A percentile compares a stretch with the other conserved stretches of the same genome.
Evolutionary conservation across 495 filamentous ascomycete species (phyloP).

Genomic region (Podospora tetraspora): DNA sequence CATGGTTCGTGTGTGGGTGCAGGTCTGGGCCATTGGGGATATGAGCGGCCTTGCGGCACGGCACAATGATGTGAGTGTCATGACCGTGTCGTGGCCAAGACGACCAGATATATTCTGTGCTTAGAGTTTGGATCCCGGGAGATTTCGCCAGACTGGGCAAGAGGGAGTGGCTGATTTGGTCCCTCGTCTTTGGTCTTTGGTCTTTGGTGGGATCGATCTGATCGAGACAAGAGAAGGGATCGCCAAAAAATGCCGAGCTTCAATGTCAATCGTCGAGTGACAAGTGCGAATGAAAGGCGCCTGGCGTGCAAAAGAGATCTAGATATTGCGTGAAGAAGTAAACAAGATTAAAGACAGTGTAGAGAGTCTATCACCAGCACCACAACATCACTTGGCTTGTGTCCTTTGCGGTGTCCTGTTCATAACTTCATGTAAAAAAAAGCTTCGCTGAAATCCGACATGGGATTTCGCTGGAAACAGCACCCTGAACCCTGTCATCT

Average conservation of each 20-base stretch:
- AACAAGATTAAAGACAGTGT: neutral
- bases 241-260: neutral
- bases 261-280: neutral
- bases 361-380: neutral
- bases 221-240: neutral
- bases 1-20: neutral
- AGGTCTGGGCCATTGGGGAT: neutral
- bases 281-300: neutral
- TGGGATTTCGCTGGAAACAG: neutral
- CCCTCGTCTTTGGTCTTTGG: no score
- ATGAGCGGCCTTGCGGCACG: constrained; percentile 20
- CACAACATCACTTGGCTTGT: neutral
- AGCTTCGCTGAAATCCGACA: neutral
- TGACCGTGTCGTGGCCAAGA: constrained; percentile 1
- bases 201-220: no score
- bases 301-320: neutral
- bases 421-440: neutral
- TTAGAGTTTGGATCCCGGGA: neutral
- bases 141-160: neutral
- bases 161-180: no score
- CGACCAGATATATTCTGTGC: neutral
- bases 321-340: neutral
- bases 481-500: neutral
- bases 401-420: neutral
- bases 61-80: constrained; percentile 21